These are phyloP conservation scores for Leccinum huronense DNA, from an alignment of 1,284 basidiomycete species.

Conservation along the genomic window DNA sequence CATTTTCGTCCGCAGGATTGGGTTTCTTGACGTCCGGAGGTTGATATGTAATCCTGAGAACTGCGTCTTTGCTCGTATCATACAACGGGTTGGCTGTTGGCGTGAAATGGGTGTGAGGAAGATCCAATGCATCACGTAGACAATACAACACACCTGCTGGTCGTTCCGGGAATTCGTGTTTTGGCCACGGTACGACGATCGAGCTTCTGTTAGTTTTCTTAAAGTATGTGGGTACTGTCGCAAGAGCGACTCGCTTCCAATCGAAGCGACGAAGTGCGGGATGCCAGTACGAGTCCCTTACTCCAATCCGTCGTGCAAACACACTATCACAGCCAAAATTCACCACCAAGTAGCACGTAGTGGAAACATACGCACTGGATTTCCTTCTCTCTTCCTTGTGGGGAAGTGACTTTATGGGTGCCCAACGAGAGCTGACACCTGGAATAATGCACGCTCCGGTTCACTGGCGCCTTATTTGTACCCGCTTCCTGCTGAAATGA, in stretches of 20 bases:
- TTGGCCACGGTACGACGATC: constrained; percentile 68
- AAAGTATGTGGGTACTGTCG: constrained; percentile 60
- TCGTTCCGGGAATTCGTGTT: constrained; percentile 41
- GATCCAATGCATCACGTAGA: neutral
- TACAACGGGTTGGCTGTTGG: constrained; percentile 47
- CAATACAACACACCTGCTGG: constrained; percentile 46
- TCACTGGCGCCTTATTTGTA: constrained; percentile 32
- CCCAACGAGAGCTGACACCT: constrained; percentile 74
- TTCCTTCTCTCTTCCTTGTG: constrained; percentile 45
- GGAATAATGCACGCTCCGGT: constrained; percentile 68
- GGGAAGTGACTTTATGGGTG: constrained; percentile 42
- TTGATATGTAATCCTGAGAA: constrained; percentile 64
- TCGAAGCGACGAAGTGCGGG: constrained; percentile 49
- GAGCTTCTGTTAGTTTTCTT: constrained; percentile 39
- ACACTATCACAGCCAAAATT: constrained; percentile 46
- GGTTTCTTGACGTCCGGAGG: constrained; percentile 49
- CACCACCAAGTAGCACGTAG: constrained; percentile 45
- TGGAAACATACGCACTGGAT: constrained; percentile 40
- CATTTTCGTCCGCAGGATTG: constrained; percentile 47
- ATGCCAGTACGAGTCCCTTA: constrained; percentile 58
- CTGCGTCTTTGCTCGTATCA: constrained; percentile 58
- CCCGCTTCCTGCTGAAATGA: constrained; percentile 24
- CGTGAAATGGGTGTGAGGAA: constrained; percentile 13
- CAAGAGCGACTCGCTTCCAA: constrained; percentile 66
- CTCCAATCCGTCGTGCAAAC: constrained; percentile 69